Conservation (phyloP, 805 yeast genomes). For the Kazachstania viticola region DNA sequence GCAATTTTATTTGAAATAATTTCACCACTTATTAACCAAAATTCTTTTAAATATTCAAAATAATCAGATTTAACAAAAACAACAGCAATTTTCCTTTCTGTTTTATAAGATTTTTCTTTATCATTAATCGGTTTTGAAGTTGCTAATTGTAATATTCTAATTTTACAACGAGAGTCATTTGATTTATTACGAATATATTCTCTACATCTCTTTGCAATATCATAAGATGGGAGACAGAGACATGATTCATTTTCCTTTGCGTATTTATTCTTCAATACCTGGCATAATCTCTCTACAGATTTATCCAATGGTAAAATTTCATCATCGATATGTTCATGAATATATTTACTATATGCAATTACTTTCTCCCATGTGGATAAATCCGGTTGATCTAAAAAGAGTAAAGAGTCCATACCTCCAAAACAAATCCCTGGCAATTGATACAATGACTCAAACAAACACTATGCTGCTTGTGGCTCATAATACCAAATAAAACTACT, state of each 20-base stretch:
- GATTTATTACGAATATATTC: conserved; percentile 49
- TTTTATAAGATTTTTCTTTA: conserved; percentile 46
- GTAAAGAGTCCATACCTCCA: no score
- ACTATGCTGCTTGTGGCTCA: no score
- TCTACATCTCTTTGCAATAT: conserved; percentile 75
- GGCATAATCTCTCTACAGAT: conserved; percentile 44
- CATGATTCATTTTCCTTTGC: conserved; percentile 71
- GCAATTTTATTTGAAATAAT: conserved; percentile 88
- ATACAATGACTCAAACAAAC: no score
- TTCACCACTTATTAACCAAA: conserved; percentile 97
- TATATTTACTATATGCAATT: conserved; percentile 60
- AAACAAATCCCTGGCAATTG: no score
- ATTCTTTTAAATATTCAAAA: conserved; percentile 59
- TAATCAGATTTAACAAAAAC: conserved; percentile 62
- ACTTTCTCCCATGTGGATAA: conserved; percentile 94
- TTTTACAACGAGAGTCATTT: conserved; percentile 13
- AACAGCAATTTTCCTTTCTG: conserved; percentile 61
- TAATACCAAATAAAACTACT: no score
- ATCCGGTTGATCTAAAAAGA: no score
- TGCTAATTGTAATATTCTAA: conserved; percentile 61
- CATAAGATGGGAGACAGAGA: conserved; percentile 67
- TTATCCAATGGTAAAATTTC: conserved; percentile 60
- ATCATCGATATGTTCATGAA: conserved; percentile 23
- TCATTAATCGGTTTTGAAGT: conserved; percentile 54
- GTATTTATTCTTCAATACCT: conserved; percentile 49